Conservation (phyloP, 495 filamentous ascomycete species). For the Penicillium paxilli region DNA sequence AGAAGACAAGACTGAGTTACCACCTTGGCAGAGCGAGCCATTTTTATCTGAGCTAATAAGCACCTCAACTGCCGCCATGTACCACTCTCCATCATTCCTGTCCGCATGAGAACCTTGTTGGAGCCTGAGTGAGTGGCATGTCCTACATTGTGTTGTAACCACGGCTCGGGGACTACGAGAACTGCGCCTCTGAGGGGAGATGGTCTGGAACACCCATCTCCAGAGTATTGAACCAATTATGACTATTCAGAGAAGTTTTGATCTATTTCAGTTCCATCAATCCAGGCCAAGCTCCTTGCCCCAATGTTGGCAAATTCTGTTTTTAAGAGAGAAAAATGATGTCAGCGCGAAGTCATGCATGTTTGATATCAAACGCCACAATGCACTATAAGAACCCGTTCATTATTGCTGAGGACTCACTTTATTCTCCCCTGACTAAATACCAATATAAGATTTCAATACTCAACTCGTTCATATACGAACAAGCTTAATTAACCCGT, state of each 20-base stretch:
- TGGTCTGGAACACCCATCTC: conserved; percentile 9
- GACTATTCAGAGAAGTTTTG: background rate
- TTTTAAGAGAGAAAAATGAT: background rate
- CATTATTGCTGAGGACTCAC: no score
- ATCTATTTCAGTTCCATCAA: background rate
- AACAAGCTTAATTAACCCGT: background rate
- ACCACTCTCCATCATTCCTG: conserved; percentile 2
- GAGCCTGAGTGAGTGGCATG: background rate
- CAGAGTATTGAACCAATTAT: conserved; percentile 5
- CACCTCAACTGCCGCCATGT: conserved; percentile 29
- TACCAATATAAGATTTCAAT: background rate
- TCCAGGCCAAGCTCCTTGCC: conserved; percentile 6
- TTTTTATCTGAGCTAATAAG: conserved; percentile 27
- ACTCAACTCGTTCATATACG: background rate
- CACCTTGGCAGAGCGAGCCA: conserved; percentile 33
- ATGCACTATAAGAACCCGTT: background rate
- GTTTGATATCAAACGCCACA: background rate
- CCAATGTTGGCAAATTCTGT: conserved; percentile 6
- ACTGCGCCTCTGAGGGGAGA: conserved; percentile 18
- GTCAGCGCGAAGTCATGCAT: background rate
- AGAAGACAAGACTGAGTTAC: conserved; percentile 43
- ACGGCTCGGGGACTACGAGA: background rate
- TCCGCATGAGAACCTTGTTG: no score
- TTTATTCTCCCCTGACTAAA: background rate
- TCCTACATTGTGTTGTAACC: background rate